These are phyloP conservation scores for Salix arbutifolia DNA, from an alignment of 345 rosid species.

Conservation along the genomic window DNA sequence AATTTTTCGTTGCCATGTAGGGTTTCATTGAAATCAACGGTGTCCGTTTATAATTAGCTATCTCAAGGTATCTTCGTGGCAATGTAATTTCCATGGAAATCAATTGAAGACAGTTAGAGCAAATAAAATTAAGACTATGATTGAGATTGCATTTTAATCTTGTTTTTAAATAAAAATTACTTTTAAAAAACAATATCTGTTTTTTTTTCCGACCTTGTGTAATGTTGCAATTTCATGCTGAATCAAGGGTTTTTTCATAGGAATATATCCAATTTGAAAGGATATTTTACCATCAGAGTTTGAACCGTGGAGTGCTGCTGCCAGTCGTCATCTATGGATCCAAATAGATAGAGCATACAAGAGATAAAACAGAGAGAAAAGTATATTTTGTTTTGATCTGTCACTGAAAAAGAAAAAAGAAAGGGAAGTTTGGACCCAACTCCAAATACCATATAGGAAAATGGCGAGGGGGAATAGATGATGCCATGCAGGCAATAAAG, in stretches of 20 bases:
- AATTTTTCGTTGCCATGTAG: background rate
- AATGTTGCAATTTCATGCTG: background rate
- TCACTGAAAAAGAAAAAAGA: constrained; percentile 7
- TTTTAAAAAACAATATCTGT: too few species aligned
- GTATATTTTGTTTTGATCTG: constrained; percentile 17
- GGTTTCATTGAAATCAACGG: background rate
- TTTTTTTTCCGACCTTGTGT: too few species aligned
- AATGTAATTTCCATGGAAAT: background rate
- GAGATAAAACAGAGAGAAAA: background rate
- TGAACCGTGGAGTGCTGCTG: background rate
- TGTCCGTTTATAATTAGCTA: background rate
- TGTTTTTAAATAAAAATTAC: too few species aligned
- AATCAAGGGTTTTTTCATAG: background rate
- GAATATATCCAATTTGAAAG: too few species aligned
- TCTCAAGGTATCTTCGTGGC: background rate
- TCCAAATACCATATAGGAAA: background rate
- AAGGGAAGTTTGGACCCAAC: background rate
- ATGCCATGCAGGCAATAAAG: constrained; percentile 13
- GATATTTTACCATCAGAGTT: background rate
- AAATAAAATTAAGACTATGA: background rate
- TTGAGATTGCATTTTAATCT: too few species aligned
- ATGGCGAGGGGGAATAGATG: background rate
- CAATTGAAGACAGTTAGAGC: background rate
- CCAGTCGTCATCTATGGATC: background rate
- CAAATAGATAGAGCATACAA: background rate